These are phyloP conservation scores for Grosmannia clavigera DNA, from an alignment of 2,329 filamentous ascomycete species.

Conservation along the genomic window DNA sequence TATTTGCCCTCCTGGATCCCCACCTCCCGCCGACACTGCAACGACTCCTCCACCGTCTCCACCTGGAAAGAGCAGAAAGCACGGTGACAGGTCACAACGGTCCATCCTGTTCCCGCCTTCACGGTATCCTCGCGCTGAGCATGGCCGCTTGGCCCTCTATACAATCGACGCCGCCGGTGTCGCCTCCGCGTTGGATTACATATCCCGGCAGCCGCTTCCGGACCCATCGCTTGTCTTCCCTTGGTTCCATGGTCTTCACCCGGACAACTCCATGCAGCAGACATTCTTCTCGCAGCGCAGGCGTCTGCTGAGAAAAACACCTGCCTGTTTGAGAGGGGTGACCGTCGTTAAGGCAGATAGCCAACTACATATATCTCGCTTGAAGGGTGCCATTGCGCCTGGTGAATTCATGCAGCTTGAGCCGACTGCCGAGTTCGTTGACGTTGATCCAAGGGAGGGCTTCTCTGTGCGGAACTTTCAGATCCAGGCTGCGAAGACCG, in stretches of 20 bases:
- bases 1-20: conserved; percentile 73
- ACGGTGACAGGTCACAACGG: conserved; percentile 32
- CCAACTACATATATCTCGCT: conserved; percentile 56
- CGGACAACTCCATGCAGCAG: conserved; percentile 77
- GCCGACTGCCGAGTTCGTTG: conserved; percentile 52
- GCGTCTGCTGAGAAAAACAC: conserved; percentile 56
- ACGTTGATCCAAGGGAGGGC: conserved; percentile 75
- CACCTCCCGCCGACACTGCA: conserved; percentile 13
- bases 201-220: conserved; percentile 69
- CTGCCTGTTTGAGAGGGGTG: conserved; percentile 66
- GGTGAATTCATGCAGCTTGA: conserved; percentile 59
- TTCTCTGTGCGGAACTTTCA: conserved; percentile 97
- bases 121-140: conserved; percentile 38
- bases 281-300: conserved; percentile 77
- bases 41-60: conserved; percentile 34
- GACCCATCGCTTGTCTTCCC: conserved; percentile 82
- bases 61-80: not conserved
- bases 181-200: conserved; percentile 60
- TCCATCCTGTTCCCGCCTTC: conserved; percentile 69
- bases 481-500: conserved; percentile 82
- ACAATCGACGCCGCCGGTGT: conserved; percentile 58
- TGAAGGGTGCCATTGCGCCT: conserved; percentile 79
- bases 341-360: conserved; percentile 84
- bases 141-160: conserved; percentile 48
- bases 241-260: conserved; percentile 89